Base-by-base conservation (phyloP, 257 asterid genomes). In the Phtheirospermum japonicum region DNA sequence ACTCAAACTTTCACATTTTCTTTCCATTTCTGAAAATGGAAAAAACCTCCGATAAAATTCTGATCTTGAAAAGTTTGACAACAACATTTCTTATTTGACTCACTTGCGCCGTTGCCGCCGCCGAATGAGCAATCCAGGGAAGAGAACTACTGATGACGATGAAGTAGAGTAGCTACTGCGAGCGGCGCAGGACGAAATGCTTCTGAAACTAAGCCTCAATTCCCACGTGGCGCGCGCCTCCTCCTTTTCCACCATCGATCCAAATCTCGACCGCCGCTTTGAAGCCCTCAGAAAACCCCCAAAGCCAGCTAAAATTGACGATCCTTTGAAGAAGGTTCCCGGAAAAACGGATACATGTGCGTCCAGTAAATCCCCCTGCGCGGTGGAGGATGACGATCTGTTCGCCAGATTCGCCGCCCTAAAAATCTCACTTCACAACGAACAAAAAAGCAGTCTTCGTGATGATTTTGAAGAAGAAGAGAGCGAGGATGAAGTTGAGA, bases 141-240 rank as follows among this genome's bases (percentile, higher is more conserved):
- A 63, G 80, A 84, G 59, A 67, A 62, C 61, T 13, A 31, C 65
- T 40, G 73, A 57, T 51, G 79, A 66, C 19, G 95, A 85, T 36
- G 96, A 87, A 69, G 95, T 90, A 61, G 94, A 85, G 66, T 86
- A 84, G 76, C 80, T 90, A n/a, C 79, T 90, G 28, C 86, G 80
- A 51, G 87, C 89, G 50, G 89, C 96, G 40, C 84, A 88, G 57
- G 96, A 90, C 61, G 96, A 85, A 45, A 10, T 82, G 49, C 83
- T 82, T 34, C 94, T 88, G n/a, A n/a, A n/a, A n/a, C n/a, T n/a
- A n/a, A n/a, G n/a, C n/a, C n/a, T n/a, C n/a, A n/a, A n/a, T n/a
- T n/a, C n/a, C n/a, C n/a, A n/a, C n/a, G n/a, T n/a, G n/a, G n/a
- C n/a, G n/a, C n/a, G n/a, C n/a, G n/a, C n/a, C n/a, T n/a, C n/a